Evolutionary conservation across 148 eudicot species (phyloP).

Genomic region (Suaeda aralocaspica): DNA sequence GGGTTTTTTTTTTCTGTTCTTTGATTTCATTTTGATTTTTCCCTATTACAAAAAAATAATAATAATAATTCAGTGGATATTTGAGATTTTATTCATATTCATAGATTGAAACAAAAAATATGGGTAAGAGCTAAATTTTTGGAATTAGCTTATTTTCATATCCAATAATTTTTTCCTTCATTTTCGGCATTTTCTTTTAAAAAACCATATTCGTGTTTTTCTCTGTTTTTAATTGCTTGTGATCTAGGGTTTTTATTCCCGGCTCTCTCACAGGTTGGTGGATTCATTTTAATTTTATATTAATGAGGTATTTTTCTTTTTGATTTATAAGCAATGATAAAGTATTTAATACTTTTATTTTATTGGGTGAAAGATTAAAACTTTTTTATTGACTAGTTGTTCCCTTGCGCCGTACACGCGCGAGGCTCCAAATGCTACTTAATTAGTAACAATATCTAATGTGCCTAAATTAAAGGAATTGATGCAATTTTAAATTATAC

Average conservation of each 20-base stretch:
- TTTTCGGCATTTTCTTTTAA: constrained; percentile 1
- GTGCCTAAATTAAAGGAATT: too few species aligned
- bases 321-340: not conserved
- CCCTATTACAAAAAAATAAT: too few species aligned
- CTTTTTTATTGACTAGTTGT: not conserved
- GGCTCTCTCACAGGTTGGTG: constrained; percentile 22
- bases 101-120: not conserved
- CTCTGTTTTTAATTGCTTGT: constrained; percentile 17
- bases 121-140: constrained; percentile 25
- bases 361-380: constrained; percentile 10
- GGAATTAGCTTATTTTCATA: constrained; percentile 7
- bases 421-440: too few species aligned
- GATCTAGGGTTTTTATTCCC: constrained; percentile 28
- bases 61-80: not conserved
- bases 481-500: too few species aligned
- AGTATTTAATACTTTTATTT: not conserved
- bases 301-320: not conserved
- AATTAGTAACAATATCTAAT: too few species aligned
- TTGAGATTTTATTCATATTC: too few species aligned
- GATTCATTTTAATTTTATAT: not conserved
- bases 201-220: not conserved
- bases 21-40: not conserved
- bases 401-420: too few species aligned
- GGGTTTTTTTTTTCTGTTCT: not conserved
- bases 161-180: constrained; percentile 25